phyloP scores from a whole-genome alignment of 352 stramenopile species.

The Saprolegnia parasitica region DNA sequence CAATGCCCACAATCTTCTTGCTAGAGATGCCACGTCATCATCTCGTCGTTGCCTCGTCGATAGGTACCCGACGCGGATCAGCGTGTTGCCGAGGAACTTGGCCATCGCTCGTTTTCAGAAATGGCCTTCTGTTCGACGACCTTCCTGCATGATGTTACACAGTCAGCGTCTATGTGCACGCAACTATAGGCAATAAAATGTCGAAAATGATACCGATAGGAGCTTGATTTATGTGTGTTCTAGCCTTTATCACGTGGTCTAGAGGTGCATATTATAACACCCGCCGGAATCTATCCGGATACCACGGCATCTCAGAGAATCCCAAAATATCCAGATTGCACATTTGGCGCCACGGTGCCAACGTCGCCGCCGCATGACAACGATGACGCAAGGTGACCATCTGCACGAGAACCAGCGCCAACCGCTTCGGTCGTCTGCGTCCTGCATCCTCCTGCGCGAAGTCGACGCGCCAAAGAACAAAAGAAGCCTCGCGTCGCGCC shows the following conservation, averaged over 20 bases:
- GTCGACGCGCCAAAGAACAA: background rate
- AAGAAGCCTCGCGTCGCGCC: background rate
- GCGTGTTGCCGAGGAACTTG: slow-evolving; percentile 14
- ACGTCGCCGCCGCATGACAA: background rate
- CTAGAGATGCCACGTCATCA: slow-evolving; percentile 30
- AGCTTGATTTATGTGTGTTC: too few relatives aligned
- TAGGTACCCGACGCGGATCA: slow-evolving; percentile 13
- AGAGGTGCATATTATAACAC: too few relatives aligned
- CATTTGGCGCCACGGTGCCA: background rate
- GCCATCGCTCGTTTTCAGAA: slow-evolving; percentile 2
- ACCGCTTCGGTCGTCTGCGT: background rate
- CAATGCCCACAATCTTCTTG: slow-evolving; percentile 80
- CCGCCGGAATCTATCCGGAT: background rate
- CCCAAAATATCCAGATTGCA: background rate
- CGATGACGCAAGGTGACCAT: background rate
- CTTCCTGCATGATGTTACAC: too few relatives aligned
- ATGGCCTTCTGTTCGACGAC: too few relatives aligned
- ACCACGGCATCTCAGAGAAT: background rate
- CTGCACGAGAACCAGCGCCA: background rate
- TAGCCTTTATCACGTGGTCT: too few relatives aligned
- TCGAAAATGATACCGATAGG: too few relatives aligned
- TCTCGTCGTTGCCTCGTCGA: background rate
- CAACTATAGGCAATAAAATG: too few relatives aligned
- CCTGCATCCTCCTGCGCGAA: background rate
- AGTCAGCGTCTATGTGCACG: too few relatives aligned